Conservation (phyloP, 1,139 yeast species). For the Nadsonia commutata region DNA sequence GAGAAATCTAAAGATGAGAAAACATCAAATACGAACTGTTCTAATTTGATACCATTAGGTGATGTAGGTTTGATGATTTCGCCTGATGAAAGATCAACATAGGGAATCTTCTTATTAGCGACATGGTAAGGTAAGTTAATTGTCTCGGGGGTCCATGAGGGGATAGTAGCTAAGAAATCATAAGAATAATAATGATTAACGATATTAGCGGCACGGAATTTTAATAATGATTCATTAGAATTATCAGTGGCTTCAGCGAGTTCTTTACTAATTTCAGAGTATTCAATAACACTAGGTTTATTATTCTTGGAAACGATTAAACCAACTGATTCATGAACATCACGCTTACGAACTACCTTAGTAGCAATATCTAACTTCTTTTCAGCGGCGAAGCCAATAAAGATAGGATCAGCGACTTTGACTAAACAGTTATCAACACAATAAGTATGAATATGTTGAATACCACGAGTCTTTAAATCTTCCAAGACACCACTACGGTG, state of each 20-base stretch:
- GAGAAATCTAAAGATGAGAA: conserved; percentile 61
- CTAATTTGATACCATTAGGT: conserved; percentile 87
- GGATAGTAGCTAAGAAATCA: conserved; percentile 45
- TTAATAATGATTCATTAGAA: conserved; percentile 32
- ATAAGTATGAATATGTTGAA: conserved; percentile 88
- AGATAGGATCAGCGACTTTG: conserved; percentile 86
- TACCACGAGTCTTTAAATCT: conserved; percentile 54
- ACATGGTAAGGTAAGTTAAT: conserved; percentile 67
- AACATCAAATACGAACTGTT: conserved; percentile 94
- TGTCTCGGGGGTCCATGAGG: conserved; percentile 39
- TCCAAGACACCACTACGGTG: conserved; percentile 46
- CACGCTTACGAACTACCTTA: conserved; percentile 87
- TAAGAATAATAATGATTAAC: conserved; percentile 93
- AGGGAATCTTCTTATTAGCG: conserved; percentile 80
- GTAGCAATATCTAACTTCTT: conserved; percentile 62
- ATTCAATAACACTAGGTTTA: conserved; percentile 86
- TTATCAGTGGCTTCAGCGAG: conserved; percentile 51
- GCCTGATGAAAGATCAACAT: conserved; percentile 35
- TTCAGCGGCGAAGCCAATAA: conserved; percentile 74
- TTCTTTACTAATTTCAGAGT: conserved; percentile 72
- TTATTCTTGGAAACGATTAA: conserved; percentile 55
- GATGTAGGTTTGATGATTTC: conserved; percentile 42
- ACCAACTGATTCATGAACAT: conserved; percentile 81
- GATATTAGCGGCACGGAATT: conserved; percentile 87
- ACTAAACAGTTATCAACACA: conserved; percentile 93